Conservation (phyloP, 495 filamentous ascomycete genomes). For the Penicillium malachiteum region DNA sequence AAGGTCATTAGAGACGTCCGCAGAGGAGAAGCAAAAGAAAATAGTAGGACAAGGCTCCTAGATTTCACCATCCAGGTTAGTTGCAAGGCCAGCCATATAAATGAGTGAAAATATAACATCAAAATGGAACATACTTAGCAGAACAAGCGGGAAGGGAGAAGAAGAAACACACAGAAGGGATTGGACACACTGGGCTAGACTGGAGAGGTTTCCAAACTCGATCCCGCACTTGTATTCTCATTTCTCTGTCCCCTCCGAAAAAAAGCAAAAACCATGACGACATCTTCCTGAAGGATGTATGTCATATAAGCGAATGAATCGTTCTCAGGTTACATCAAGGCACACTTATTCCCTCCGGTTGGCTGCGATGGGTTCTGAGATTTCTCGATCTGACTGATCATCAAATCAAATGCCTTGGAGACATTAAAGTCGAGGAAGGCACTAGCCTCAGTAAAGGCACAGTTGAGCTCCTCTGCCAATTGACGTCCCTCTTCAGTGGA, state of each 20-base stretch:
- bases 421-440: constrained; percentile 95
- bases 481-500: constrained; percentile 76
- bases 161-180: too few relatives aligned
- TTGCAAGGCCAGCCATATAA: not conserved
- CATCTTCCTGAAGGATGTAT: not conserved
- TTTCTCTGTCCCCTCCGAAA: not conserved
- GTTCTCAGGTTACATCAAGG: constrained; percentile 65
- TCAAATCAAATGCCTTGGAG: constrained; percentile 84
- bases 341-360: constrained; percentile 73
- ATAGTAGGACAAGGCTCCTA: not conserved
- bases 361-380: constrained; percentile 86
- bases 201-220: too few relatives aligned
- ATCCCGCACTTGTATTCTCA: too few relatives aligned
- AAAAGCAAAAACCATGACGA: not conserved
- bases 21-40: too few relatives aligned
- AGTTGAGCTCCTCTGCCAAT: constrained; percentile 80
- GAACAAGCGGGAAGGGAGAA: too few relatives aligned
- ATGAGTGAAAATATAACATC: not conserved
- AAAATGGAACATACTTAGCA: too few relatives aligned
- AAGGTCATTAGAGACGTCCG: not conserved
- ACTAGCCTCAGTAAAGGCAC: constrained; percentile 92
- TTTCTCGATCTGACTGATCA: constrained; percentile 95
- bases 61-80: not conserved
- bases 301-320: not conserved
- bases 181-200: too few relatives aligned